phyloP scores from a whole-genome alignment of 257 asterid species.

The Scutellaria galericulata region DNA sequence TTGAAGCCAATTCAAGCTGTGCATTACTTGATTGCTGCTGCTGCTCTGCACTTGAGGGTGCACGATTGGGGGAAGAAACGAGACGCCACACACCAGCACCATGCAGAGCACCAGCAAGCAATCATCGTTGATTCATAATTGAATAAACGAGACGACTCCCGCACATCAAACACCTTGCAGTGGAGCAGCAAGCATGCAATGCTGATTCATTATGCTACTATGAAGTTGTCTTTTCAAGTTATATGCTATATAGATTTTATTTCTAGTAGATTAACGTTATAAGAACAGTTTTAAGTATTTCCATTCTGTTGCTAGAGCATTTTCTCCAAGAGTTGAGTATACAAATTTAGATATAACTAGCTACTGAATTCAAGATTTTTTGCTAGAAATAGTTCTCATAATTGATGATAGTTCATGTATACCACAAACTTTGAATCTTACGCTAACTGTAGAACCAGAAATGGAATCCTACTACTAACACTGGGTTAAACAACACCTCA shows the following conservation, averaged over 20 bases:
- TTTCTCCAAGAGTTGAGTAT: too few species aligned
- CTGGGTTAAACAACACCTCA: slow-evolving; percentile 30
- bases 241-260: too few species aligned
- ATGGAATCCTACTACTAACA: slow-evolving; percentile 30
- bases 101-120: background rate
- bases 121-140: too few species aligned
- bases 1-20: slow-evolving; percentile 55
- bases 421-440: slow-evolving; percentile 30
- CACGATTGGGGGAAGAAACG: slow-evolving; percentile 74
- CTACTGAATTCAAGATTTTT: background rate
- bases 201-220: too few species aligned
- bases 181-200: too few species aligned
- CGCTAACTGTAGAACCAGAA: too few species aligned
- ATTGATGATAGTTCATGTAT: slow-evolving; percentile 31
- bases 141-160: too few species aligned
- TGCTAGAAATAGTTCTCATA: background rate
- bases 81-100: slow-evolving; percentile 36
- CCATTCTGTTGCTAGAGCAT: too few species aligned
- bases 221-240: too few species aligned
- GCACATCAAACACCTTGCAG: too few species aligned
- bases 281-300: too few species aligned
- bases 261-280: too few species aligned
- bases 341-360: background rate
- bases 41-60: slow-evolving; percentile 70
- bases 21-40: slow-evolving; percentile 77